Percentiles rank a stretch among this genome's conserved stretches.
Conservation (phyloP, 768 basidiomycete genomes). For the Candolleomyces eurysporus region DNA sequence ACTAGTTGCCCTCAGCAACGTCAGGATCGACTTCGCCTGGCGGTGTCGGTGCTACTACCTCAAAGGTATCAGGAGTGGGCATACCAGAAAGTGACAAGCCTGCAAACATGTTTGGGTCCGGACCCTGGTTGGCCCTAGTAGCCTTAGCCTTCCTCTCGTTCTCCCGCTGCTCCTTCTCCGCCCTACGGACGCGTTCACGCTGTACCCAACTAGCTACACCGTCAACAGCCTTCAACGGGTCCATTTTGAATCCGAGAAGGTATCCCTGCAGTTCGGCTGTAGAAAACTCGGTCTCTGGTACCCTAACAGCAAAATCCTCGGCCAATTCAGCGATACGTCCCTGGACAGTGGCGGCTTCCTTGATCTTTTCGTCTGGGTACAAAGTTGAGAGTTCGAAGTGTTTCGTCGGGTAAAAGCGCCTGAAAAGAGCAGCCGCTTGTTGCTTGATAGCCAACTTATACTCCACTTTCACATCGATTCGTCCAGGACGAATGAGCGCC, state of each 20-base stretch:
- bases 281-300: conserved; percentile 49
- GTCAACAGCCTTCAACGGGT: conserved; percentile 31
- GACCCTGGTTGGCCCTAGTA: too few relatives aligned
- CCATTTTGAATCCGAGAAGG: conserved; percentile 41
- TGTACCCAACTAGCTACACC: conserved; percentile 40
- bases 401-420: conserved; percentile 43
- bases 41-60: too few relatives aligned
- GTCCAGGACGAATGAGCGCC: conserved; percentile 52
- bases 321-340: conserved; percentile 33
- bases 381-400: conserved; percentile 2
- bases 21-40: too few relatives aligned
- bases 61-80: too few relatives aligned
- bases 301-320: conserved; percentile 31
- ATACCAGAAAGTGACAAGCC: too few relatives aligned
- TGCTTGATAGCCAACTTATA: conserved; percentile 48
- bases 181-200: conserved; percentile 21
- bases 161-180: conserved; percentile 30
- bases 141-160: conserved; percentile 26
- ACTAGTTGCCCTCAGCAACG: too few relatives aligned
- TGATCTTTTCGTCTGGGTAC: conserved; percentile 14
- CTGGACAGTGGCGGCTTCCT: background rate
- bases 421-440: conserved; percentile 49
- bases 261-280: conserved; percentile 62
- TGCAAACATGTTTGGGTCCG: too few relatives aligned
- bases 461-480: conserved; percentile 51